Evolutionary conservation across 164 flowering plant genomes (phyloP), one percentile per base, ranked within the genome.

Genomic region (Piper betle): DNA sequence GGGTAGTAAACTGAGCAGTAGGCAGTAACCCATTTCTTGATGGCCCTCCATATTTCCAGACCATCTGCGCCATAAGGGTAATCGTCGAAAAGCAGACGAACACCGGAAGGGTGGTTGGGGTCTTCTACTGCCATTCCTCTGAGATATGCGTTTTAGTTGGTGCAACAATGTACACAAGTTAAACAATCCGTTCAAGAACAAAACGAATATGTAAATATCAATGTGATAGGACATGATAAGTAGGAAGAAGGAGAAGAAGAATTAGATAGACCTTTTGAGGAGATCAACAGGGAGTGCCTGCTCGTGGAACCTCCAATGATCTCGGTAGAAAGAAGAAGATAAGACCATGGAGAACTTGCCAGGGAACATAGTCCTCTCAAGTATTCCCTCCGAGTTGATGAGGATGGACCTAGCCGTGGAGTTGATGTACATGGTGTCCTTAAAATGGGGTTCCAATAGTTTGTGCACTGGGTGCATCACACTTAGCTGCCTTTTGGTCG

Each of bases 361-460:
- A 2, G 85, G 58, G 55, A 72, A 81, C 53, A 88, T 52, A 37
- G 78, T 75, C 54, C 40, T 67, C 75, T 88, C 90, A 0, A 86
- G 62, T 6, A 83, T 46, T 39, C 96, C 96, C 0, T 76, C 86
- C 17, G 80, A 66, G 61, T 79, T 79, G 4, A 86, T 42, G 59
- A 86, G 75, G 37, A 77, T 65, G 42, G 64, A 64, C 17, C 91
- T 62, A 43, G 80, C 80, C 11, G 86, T n/a, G 10, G 88, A 84
- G 57, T 93, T 88, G 54, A 93, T 86, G 59, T 84, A 72, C 91
- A 85, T 85, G 25, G 99, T 88, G 68, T 93, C 92, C 15, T 84
- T 80, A 71, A 79, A 93, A 54, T 93, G 97, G 10, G 99, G 97
- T 33, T 82, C 81, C 74, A 93, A 58, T 42, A 93, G 94, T 74